These are phyloP conservation scores for Arthrobotrys musiformis DNA, from an alignment of 2,329 filamentous ascomycete genomes.

Conservation along the genomic window DNA sequence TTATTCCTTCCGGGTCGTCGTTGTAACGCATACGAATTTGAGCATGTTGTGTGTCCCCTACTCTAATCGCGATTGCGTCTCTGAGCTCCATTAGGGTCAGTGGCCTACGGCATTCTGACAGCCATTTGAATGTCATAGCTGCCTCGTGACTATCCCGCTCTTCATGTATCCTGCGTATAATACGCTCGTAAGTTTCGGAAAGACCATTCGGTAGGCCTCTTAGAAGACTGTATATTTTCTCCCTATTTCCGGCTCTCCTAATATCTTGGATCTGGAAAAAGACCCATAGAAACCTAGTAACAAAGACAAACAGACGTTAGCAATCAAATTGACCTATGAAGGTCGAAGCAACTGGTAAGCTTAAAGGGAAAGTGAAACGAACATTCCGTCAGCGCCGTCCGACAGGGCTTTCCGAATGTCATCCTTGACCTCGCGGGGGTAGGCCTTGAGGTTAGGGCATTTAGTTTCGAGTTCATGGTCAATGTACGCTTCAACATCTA, in stretches of 20 bases:
- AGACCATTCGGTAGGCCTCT: conserved; percentile 61
- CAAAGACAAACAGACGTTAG: neutral
- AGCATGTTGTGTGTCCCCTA: conserved; percentile 8
- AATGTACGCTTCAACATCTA: conserved; percentile 59
- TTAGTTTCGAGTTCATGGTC: conserved; percentile 47
- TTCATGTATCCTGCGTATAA: conserved; percentile 59
- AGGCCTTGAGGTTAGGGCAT: conserved; percentile 54
- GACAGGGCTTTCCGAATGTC: conserved; percentile 60
- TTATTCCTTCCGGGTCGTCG: neutral
- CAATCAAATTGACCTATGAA: too few species aligned
- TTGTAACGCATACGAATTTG: conserved; percentile 14
- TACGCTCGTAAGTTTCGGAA: conserved; percentile 60
- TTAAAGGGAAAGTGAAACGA: conserved; percentile 48
- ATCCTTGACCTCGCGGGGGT: conserved; percentile 55
- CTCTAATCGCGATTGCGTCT: conserved; percentile 62
- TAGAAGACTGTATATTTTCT: conserved; percentile 61
- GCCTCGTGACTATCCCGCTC: conserved; percentile 56
- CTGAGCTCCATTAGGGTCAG: conserved; percentile 62
- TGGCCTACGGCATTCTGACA: conserved; percentile 61
- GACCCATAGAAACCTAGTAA: conserved; percentile 64
- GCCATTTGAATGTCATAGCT: conserved; percentile 61
- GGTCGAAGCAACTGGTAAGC: too few species aligned
- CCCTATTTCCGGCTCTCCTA: conserved; percentile 61
- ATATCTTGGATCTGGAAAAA: conserved; percentile 62
- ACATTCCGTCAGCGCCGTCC: conserved; percentile 62